phyloP scores from a whole-genome alignment of 164 flowering plant species.

The Nelumbo lutea region DNA sequence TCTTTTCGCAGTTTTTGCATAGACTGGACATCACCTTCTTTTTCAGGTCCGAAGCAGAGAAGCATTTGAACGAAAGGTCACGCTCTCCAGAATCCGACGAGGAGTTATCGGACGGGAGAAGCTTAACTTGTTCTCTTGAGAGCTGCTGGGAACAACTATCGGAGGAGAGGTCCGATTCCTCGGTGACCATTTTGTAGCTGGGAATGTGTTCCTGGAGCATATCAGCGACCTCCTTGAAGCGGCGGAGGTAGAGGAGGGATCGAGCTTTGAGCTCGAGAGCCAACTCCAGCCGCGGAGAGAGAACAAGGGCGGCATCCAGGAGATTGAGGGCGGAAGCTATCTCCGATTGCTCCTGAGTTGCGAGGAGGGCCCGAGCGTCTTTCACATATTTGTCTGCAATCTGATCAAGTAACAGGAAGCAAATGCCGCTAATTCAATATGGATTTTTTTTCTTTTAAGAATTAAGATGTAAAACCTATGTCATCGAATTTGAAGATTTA shows the following conservation, averaged over 20 bases:
- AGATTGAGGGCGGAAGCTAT: constrained; percentile 62
- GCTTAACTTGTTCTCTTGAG: constrained; percentile 67
- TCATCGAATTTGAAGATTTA: not conserved
- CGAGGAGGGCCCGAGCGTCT: constrained; percentile 66
- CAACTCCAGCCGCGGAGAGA: constrained; percentile 65
- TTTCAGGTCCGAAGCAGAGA: constrained; percentile 89
- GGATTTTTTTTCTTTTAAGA: no score
- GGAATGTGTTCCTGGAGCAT: constrained; percentile 96
- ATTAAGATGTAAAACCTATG: no score
- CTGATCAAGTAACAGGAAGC: constrained; percentile 43
- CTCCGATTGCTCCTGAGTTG: constrained; percentile 59
- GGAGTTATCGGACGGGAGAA: constrained; percentile 31
- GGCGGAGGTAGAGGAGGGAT: constrained; percentile 64
- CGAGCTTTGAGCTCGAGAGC: constrained; percentile 94
- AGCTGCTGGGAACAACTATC: constrained; percentile 49
- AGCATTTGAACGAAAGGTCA: constrained; percentile 66
- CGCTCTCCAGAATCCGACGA: constrained; percentile 25
- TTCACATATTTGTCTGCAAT: constrained; percentile 69
- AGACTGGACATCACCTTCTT: constrained; percentile 79
- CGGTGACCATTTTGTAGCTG: constrained; percentile 53
- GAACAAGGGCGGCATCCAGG: constrained; percentile 69
- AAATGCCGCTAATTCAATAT: no score
- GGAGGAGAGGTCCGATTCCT: constrained; percentile 41
- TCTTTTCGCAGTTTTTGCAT: constrained; percentile 59
- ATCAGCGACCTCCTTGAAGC: constrained; percentile 85